Evolutionary conservation across 169 alveolate genomes (phyloP), one percentile per base, ranked within the genome.

Genomic region (Eimeria sp.): DNA sequence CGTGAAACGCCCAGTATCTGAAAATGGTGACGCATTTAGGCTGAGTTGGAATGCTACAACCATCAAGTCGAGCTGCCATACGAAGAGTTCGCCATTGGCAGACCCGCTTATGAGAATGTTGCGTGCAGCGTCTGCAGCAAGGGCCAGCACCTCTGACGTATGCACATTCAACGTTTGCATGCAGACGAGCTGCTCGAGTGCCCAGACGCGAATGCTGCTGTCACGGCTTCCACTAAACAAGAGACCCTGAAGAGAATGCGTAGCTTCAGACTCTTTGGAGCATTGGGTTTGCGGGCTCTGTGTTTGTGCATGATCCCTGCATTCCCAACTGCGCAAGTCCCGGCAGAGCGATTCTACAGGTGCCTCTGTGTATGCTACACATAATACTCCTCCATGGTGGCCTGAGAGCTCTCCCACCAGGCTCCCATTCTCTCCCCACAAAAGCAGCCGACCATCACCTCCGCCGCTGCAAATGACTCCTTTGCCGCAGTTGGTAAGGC

Each of bases 121-220:
- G 85, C 91, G 91, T 54, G 80, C 23, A 46, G 90, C 76, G 85
- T 82, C 87, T 11, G 94, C 91, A 62, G 96, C 89, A 25, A 95
- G 91, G 64, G 96, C 82, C 13, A 95, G 52, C n/a, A 95, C 96
- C 76, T 95, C 96, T 54, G 95, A 82, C 13, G 87, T 56, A 56
- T 95, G 96, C 66, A 13, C 94, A 49, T 52, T 90, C 85, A 95
- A 76, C 25, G 91, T 90, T 64, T 95, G 96, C 56, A 95, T 82
- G 76, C 96, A 95, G 13, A 85, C 95, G 64, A 71, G 85, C 83
- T 85, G 90, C 89, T 85, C 96, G 49, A 95, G 66, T 25, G 82
- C 94, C 96, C 96, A 95, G 64, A 95, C 96, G 76, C 96, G 96
- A n/a, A 95, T 87, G 52, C 90, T 95, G 27, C 56, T 76, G 90